Evolutionary conservation across 2,329 filamentous ascomycete genomes (phyloP), one percentile per base, ranked within the genome.

Genomic region (Fusarium buharicum): DNA sequence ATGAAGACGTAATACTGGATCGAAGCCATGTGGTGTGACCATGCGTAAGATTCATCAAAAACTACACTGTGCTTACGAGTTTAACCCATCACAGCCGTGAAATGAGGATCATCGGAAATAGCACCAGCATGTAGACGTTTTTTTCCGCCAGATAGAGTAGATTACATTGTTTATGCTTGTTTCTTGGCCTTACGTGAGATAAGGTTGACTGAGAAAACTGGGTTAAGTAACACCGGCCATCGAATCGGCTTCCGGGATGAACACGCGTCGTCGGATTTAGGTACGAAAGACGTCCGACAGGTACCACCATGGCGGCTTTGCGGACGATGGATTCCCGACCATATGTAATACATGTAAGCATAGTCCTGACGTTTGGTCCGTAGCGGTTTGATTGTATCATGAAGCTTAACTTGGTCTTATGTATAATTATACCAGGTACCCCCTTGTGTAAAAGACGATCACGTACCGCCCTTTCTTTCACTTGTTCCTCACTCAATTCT

Each of bases 241-340:
- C 24, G 28, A 22, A 34, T 51, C 34, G 28, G 40, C 14, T 13
- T 24, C 16, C 41, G 17, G 30, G 17, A 20, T 13, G 12, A 16
- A 33, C 16, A 52, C 55, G 53, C 37, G 53, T 49, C 55, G 31
- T 49, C 57, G 57, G 57, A 31, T 60, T 59, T 60, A 36, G 24
- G 3, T 14, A 18, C 1, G 4, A 10, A 4, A 20, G 43, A 60
- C 49, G 30, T 38, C 57, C 49, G 57, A 59, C 10, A 4, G 4
- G 28, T 30, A 12, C 11, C 12, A 30, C 28, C n/a, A 22, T 22
- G 20, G 20, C 7, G 20, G 20, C 20, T 22, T 22, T 22, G 20
- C 20, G 20, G 20, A 24, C 22, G 6, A 24, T 24, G 22, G 22
- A 2, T 24, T 24, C 8, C 8, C 22, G 22, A 24, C 8, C 8